Conservation (phyloP, 2,329 filamentous ascomycete species). For the Helotiales sp. region DNA sequence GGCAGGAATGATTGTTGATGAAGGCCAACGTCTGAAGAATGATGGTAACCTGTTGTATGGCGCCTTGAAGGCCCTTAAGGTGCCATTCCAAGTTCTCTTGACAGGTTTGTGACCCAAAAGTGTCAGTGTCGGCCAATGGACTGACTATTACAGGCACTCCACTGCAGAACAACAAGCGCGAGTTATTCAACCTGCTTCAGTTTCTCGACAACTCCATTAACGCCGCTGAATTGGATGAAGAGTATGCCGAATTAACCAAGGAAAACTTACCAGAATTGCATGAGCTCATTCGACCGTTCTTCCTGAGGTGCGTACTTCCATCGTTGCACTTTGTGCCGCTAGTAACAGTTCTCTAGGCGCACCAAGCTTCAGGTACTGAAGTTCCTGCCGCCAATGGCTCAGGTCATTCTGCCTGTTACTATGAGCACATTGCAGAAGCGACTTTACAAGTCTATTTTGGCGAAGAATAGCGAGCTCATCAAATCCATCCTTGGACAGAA, state of each 20-base stretch:
- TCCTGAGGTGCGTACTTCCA: constrained; percentile 45
- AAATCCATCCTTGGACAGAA: constrained; percentile 77
- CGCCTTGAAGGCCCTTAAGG: constrained; percentile 69
- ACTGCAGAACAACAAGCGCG: constrained; percentile 90
- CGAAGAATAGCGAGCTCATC: constrained; percentile 87
- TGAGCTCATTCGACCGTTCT: constrained; percentile 74
- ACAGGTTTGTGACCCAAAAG: constrained; percentile 52
- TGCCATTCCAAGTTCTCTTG: constrained; percentile 81
- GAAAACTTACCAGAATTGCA: constrained; percentile 83
- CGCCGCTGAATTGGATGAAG: constrained; percentile 70
- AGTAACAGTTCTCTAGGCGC: constrained; percentile 47
- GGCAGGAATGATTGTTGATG: constrained; percentile 88
- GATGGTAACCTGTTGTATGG: constrained; percentile 82
- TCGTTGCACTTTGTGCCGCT: neutral
- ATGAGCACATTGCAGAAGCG: constrained; percentile 95
- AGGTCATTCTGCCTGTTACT: constrained; percentile 93
- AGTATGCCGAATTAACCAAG: constrained; percentile 76
- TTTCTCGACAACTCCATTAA: constrained; percentile 76
- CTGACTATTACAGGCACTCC: constrained; percentile 62
- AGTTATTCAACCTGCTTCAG: constrained; percentile 94
- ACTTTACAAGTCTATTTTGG: constrained; percentile 89
- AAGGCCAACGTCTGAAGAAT: constrained; percentile 94
- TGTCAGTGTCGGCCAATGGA: neutral
- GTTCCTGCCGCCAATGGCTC: constrained; percentile 88
- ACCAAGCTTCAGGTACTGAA: constrained; percentile 91